phyloP scores from a whole-genome alignment of 1,139 yeast genomes.

The Pichia kudriavzevii region DNA sequence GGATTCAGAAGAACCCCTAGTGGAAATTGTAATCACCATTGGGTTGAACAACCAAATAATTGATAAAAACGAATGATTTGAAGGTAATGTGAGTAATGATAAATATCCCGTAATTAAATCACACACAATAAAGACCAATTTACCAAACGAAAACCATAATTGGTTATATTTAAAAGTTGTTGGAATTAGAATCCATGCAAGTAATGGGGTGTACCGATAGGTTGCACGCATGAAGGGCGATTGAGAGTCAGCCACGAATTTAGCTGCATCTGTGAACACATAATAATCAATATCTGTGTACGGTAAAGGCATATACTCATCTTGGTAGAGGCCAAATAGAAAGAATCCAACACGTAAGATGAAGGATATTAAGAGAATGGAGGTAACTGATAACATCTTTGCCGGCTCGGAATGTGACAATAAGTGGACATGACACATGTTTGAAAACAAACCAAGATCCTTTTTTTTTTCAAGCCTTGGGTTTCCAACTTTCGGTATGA shows the following conservation, averaged over 20 bases:
- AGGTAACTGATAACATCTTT: too few relatives aligned
- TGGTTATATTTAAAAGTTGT: conserved; percentile 30
- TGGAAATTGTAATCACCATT: conserved; percentile 88
- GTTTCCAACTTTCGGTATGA: too few relatives aligned
- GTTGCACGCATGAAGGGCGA: conserved; percentile 86
- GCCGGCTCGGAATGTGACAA: too few relatives aligned
- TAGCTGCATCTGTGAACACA: conserved; percentile 89
- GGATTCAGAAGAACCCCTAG: conserved; percentile 92
- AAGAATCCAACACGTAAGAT: conserved; percentile 51
- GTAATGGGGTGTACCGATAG: conserved; percentile 83
- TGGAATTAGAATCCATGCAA: conserved; percentile 78
- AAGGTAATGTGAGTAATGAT: conserved; percentile 8
- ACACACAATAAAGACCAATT: conserved; percentile 63
- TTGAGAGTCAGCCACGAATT: conserved; percentile 49
- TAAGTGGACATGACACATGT: too few relatives aligned
- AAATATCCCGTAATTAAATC: conserved; percentile 77
- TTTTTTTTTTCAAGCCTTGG: too few relatives aligned
- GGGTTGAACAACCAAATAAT: conserved; percentile 83
- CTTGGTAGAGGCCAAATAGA: conserved; percentile 83
- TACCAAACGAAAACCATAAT: conserved; percentile 65
- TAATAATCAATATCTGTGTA: conserved; percentile 92
- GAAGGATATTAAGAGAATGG: conserved; percentile 18
- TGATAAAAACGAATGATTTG: conserved; percentile 39
- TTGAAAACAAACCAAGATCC: too few relatives aligned
- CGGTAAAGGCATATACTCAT: conserved; percentile 65